Conservation (phyloP, 176 grass and related monocot species). For the Triticum timopheevii region DNA sequence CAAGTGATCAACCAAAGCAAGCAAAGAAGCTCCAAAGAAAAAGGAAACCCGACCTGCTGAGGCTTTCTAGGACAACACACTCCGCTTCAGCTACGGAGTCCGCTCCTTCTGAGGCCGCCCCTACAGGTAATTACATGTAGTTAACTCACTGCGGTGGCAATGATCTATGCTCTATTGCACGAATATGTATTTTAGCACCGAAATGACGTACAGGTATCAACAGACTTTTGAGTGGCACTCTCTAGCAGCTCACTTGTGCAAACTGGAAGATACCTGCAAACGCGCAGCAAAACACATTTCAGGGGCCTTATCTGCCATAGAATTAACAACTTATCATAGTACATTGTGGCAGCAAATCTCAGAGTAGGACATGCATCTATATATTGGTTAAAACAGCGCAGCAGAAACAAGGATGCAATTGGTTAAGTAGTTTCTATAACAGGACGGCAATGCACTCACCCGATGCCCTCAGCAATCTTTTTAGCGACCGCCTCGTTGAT, state of each 20-base stretch:
- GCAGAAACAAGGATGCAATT: neutral
- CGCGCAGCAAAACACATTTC: neutral
- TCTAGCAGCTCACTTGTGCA: slow-evolving; percentile 84
- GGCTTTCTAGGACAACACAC: slow-evolving; percentile 78
- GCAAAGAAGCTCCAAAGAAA: neutral
- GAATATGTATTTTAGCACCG: neutral
- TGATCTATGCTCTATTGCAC: neutral
- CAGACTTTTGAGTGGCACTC: slow-evolving; percentile 63
- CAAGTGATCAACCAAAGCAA: neutral
- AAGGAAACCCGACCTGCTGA: slow-evolving; percentile 63
- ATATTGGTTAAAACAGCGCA: neutral
- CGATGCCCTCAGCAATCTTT: slow-evolving; percentile 77
- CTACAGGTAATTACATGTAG: slow-evolving; percentile 50
- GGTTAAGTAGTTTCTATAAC: neutral
- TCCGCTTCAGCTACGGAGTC: slow-evolving; percentile 79
- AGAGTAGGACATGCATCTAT: neutral
- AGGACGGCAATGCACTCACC: slow-evolving; percentile 30
- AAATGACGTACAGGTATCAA: slow-evolving; percentile 69
- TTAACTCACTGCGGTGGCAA: slow-evolving; percentile 26
- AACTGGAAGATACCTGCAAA: slow-evolving; percentile 76
- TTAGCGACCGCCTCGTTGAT: slow-evolving; percentile 82
- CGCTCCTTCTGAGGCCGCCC: slow-evolving; percentile 70
- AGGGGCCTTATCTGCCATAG: neutral
- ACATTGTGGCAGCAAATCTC: neutral
- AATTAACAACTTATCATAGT: neutral